phyloP scores from a whole-genome alignment of 306 rosid genomes.

The Sindora glabra region DNA sequence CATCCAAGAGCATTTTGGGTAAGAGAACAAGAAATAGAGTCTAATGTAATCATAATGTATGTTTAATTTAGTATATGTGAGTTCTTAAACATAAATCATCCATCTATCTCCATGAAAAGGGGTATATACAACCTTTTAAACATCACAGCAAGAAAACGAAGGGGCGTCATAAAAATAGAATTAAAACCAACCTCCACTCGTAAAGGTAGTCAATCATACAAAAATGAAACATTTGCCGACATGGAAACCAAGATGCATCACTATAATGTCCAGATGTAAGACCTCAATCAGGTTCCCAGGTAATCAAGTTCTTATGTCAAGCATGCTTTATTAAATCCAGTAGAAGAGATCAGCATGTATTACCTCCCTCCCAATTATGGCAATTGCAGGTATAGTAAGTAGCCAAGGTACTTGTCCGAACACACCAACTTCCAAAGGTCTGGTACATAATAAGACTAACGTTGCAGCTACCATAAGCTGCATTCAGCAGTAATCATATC shows the following conservation, averaged over 20 bases:
- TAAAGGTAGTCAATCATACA: not conserved
- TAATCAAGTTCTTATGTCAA: not conserved
- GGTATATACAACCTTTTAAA: not conserved
- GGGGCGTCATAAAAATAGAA: not conserved
- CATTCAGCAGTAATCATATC: slow-evolving; percentile 18
- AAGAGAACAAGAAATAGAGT: too few species aligned
- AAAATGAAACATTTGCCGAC: too few species aligned
- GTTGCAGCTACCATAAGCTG: slow-evolving; percentile 99
- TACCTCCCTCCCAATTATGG: slow-evolving; percentile 98
- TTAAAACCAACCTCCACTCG: not conserved
- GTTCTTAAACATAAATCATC: too few species aligned
- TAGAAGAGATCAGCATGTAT: not conserved
- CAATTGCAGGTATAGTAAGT: slow-evolving; percentile 70
- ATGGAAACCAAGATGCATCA: not conserved
- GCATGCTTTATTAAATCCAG: not conserved
- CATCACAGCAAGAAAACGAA: not conserved
- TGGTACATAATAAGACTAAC: slow-evolving; percentile 72
- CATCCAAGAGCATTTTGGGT: too few species aligned
- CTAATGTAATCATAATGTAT: too few species aligned
- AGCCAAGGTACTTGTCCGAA: slow-evolving; percentile 78
- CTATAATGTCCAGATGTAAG: not conserved
- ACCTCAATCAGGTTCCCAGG: not conserved
- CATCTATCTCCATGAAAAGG: too few species aligned
- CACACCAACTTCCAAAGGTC: slow-evolving; percentile 52
- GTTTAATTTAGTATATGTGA: too few species aligned